Evolutionary conservation across 805 yeast species (phyloP).

Genomic region (Lachancea fermentati): DNA sequence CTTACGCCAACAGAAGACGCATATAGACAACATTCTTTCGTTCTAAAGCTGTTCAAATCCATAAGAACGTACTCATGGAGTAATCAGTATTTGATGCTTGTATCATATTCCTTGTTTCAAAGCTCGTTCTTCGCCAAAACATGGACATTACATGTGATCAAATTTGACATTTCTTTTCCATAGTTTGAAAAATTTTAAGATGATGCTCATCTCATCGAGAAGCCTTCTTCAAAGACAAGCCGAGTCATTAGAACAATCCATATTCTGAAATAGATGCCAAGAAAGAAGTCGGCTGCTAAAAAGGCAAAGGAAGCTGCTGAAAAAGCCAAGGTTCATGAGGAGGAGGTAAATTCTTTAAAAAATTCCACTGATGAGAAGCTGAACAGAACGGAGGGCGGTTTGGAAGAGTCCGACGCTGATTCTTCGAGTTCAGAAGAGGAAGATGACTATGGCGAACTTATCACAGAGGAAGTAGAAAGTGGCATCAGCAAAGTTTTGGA

Average conservation of each 20-base stretch:
- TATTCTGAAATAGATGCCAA: constrained; percentile 50
- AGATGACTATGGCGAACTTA: constrained; percentile 84
- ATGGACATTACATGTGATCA: no score
- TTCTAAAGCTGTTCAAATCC: no score
- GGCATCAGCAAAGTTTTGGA: constrained; percentile 68
- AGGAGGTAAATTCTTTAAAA: constrained; percentile 14
- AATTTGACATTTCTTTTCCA: constrained; percentile 1
- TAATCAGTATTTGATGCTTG: no score
- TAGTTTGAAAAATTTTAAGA: constrained; percentile 4
- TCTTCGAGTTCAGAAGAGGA: constrained; percentile 50
- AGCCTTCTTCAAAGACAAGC: background rate
- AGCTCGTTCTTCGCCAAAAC: no score
- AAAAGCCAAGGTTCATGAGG: constrained; percentile 13
- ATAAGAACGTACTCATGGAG: no score
- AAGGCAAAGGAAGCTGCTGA: constrained; percentile 49
- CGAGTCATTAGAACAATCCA: background rate
- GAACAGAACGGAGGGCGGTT: constrained; percentile 10
- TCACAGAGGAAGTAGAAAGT: constrained; percentile 78
- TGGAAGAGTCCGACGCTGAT: constrained; percentile 40
- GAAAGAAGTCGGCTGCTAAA: constrained; percentile 82
- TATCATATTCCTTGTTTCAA: no score
- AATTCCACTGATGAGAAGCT: constrained; percentile 9
- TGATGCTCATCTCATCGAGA: constrained; percentile 15
- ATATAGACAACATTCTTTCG: no score
- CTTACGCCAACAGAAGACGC: no score